phyloP scores from a whole-genome alignment of 805 yeast species.

The Grigorovia yakushimaensis region DNA sequence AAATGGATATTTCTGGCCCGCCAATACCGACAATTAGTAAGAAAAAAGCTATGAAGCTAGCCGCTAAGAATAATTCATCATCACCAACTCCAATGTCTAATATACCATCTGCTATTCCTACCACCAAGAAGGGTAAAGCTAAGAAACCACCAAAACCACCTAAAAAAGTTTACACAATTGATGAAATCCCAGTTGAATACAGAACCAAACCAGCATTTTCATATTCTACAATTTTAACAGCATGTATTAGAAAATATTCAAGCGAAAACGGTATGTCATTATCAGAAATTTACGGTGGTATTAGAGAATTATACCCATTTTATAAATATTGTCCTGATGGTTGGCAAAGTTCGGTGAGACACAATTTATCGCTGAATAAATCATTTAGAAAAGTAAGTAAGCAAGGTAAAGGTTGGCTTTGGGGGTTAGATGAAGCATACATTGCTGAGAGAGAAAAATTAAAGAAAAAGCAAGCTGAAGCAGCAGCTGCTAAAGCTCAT shows the following conservation, averaged over 20 bases:
- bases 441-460: slow-evolving; percentile 72
- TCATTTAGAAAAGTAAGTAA: slow-evolving; percentile 73
- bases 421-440: slow-evolving; percentile 85
- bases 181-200: slow-evolving; percentile 83
- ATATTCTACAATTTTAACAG: slow-evolving; percentile 70
- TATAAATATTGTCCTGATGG: slow-evolving; percentile 92
- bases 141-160: slow-evolving; percentile 43
- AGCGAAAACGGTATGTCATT: slow-evolving; percentile 67
- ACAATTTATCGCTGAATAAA: slow-evolving; percentile 77
- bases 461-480: slow-evolving; percentile 56
- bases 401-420: slow-evolving; percentile 90
- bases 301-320: slow-evolving; percentile 82
- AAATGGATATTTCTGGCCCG: not conserved
- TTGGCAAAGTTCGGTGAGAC: slow-evolving; percentile 93
- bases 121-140: slow-evolving; percentile 36
- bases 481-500: slow-evolving; percentile 49
- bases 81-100: not conserved
- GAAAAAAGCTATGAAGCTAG: not conserved
- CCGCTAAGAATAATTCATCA: not conserved
- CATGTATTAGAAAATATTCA: slow-evolving; percentile 60
- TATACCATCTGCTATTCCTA: slow-evolving; percentile 8
- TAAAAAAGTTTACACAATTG: slow-evolving; percentile 59
- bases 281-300: slow-evolving; percentile 78
- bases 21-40: slow-evolving; percentile 5
- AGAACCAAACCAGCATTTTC: slow-evolving; percentile 77